phyloP scores from a whole-genome alignment of 441 rosid genomes.

The Brassica balearica region DNA sequence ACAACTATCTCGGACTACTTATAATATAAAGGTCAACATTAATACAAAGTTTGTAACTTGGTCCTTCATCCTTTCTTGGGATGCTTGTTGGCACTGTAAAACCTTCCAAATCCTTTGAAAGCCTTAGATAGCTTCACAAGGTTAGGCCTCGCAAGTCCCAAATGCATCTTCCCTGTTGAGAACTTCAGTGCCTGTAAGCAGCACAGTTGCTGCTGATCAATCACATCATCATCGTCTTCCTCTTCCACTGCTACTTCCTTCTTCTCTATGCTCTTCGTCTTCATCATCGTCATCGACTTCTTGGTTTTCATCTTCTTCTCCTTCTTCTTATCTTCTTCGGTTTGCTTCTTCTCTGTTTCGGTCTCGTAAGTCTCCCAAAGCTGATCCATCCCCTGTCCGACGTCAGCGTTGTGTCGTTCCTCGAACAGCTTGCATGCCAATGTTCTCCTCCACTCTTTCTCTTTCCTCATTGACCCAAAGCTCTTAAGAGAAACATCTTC shows the following conservation, averaged over 20 bases:
- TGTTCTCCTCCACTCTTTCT: constrained; percentile 94
- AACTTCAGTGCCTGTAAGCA: constrained; percentile 90
- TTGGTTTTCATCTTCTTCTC: constrained; percentile 15
- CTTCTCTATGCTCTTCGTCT: constrained; percentile 39
- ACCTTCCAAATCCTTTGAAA: constrained; percentile 72
- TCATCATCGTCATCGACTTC: constrained; percentile 24
- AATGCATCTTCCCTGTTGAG: constrained; percentile 87
- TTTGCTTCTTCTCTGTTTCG: constrained; percentile 46
- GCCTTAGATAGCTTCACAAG: constrained; percentile 71
- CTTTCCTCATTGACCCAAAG: constrained; percentile 81
- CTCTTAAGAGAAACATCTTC: constrained; percentile 51
- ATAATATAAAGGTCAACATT: constrained; percentile 1
- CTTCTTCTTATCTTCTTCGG: constrained; percentile 50
- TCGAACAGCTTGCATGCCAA: constrained; percentile 90
- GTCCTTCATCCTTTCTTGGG: constrained; percentile 51
- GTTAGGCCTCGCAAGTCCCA: constrained; percentile 86
- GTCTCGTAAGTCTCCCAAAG: constrained; percentile 93
- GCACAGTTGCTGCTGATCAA: constrained; percentile 71
- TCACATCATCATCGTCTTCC: constrained; percentile 58
- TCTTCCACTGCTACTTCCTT: constrained; percentile 44
- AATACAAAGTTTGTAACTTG: constrained; percentile 17
- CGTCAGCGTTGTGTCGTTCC: constrained; percentile 73
- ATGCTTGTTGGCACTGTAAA: constrained; percentile 62
- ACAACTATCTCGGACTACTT: constrained; percentile 16
- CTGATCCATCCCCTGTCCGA: constrained; percentile 86